Evolutionary conservation across 2,329 filamentous ascomycete species (phyloP), one percentile per base, ranked within the genome.

Genomic region (Penicillium sp.): DNA sequence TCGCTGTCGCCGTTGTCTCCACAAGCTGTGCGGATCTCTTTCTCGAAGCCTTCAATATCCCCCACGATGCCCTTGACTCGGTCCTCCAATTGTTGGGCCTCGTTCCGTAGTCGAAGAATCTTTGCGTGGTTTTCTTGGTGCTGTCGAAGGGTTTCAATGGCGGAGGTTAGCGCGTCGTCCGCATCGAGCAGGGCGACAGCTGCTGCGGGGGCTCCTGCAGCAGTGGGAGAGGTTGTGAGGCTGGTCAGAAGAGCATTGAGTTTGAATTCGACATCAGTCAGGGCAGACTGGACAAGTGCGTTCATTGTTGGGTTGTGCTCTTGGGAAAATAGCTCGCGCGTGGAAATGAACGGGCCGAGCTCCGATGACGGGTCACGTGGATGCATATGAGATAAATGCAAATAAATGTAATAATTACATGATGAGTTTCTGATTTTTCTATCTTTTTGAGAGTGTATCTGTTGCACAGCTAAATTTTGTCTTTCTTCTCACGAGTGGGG

Each of bases 101-200:
- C 76, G 1, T 65, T 62, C 15, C 78, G 76, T 10, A 80, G 67
- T 6, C 67, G 65, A 1, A 79, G 62, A 27, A 79, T 78, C 27
- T 65, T 74, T 1, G 71, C 70, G 54, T 79, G 76, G 61, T 80
- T 80, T 41, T 72, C 68, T 62, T 80, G 78, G 65, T 80, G 78
- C 21, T 63, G 67, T 58, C 75, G 74, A 15, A 80, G 76, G 3
- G 75, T 74, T 25, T 74, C 62, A 25, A 80, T 71, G 21, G 77
- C 70, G n/a, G 72, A 68, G 25, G 74, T 71, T 27, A 80, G 66
- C 13, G 64, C 65, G 61, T 79, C 74, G 64, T 80, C 78, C 9
- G 76, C 76, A 47, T 74, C 66, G 33, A 79, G 66, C 8, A 80
- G 69, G 52, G 73, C 69, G 51, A 72, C 51, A 4, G 77, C 72